phyloP scores from a whole-genome alignment of 345 rosid species.

The Lagerstroemia speciosa region DNA sequence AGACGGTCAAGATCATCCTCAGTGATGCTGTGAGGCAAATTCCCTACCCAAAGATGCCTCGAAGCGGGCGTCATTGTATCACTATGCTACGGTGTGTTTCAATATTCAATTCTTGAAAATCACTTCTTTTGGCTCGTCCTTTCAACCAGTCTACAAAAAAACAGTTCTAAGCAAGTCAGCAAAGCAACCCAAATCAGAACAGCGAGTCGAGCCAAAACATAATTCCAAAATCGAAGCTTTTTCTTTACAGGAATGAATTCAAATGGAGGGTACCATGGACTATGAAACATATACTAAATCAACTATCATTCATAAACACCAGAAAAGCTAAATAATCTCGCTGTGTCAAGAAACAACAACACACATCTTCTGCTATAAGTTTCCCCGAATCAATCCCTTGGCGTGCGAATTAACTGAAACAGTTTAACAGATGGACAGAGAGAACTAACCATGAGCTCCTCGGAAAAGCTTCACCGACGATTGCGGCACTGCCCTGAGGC shows the following conservation, averaged over 20 bases:
- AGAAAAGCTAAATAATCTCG: not conserved
- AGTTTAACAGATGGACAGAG: too few relatives aligned
- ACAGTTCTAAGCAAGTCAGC: not conserved
- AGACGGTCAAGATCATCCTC: conserved; percentile 46
- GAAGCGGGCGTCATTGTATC: conserved; percentile 48
- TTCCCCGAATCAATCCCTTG: too few relatives aligned
- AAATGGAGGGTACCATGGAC: not conserved
- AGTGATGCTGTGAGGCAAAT: conserved; percentile 51
- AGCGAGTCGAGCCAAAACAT: not conserved
- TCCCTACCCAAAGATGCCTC: conserved; percentile 92
- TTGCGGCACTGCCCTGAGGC: too few relatives aligned
- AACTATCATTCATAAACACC: not conserved
- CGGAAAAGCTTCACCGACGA: too few relatives aligned
- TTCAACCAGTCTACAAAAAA: conserved; percentile 22
- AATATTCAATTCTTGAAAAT: conserved; percentile 29
- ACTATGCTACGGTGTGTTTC: conserved; percentile 20
- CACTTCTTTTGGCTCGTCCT: conserved; percentile 44
- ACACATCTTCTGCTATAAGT: too few relatives aligned
- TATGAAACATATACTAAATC: too few relatives aligned
- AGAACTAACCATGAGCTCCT: too few relatives aligned
- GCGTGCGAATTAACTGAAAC: too few relatives aligned
- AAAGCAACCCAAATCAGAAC: not conserved
- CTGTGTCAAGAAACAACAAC: not conserved
- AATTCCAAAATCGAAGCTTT: not conserved
- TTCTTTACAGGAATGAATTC: not conserved